Base-by-base conservation (phyloP, 495 filamentous ascomycete genomes). In the Neurospora tetrasperma region DNA sequence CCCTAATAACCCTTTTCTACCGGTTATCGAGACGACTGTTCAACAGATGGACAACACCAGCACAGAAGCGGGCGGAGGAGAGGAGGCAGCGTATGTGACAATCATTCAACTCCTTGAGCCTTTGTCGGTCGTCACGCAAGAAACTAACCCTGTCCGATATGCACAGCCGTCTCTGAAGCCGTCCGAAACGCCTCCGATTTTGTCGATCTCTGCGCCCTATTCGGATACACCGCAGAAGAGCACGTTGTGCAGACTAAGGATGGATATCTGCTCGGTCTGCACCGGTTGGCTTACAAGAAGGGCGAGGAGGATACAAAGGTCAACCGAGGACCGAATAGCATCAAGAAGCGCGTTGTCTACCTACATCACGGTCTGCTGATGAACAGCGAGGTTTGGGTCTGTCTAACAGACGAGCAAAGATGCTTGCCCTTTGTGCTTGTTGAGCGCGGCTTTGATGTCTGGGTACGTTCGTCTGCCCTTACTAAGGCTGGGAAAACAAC, bases 351-450 rank as follows among this genome's bases (percentile, higher is more conserved):
- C 73, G 92, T 98, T 11, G 91, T 97, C 10, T 99, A 98, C 81
- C 84, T 99, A 74, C 96, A 99, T 81, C 96, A 99, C 82, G 96
- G 96, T 31, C 85, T 99, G 71, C 86, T 99, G 72, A 99, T 99
- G 96, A 97, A 97, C 81, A 97, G 94, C 81, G 96, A 99, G 83
- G 96, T 98, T 27, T 99, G 96, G 96, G 93, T 98, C 23, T 96
- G 93, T 79, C 83, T 93, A 77, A 94, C 95, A 4, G 94, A 99
- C 69, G 90, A 89, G 75, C 88, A 97, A 80, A 87, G 94, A 71
- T 93, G 89, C 74, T 84, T 99, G 14, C 94, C 96, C 0, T 99
- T 99, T 81, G 87, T 90, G 73, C 84, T 99, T 59, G 94, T 97
- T 0, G 94, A 98, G 78, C 88, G 86, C 78, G 96, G 96, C 10